phyloP scores from a whole-genome alignment of 345 rosid species.

The Citrus glauca region DNA sequence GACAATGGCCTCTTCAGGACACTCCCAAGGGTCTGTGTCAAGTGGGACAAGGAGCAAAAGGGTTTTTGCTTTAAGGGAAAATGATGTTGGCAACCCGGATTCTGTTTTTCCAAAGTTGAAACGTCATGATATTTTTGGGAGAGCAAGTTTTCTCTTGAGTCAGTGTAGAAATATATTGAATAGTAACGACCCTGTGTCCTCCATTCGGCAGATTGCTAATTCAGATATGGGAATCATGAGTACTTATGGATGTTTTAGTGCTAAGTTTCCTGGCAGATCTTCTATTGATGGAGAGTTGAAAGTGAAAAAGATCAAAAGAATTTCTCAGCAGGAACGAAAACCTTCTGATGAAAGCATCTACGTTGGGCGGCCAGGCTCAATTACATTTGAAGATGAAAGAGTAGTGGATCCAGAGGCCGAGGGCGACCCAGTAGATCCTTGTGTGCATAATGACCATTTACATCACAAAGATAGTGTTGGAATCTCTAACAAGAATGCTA shows the following conservation, averaged over 20 bases:
- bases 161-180: conserved; percentile 55
- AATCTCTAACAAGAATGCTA: conserved; percentile 13
- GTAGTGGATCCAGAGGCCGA: conserved; percentile 12
- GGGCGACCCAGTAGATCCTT: conserved; percentile 1
- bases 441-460: conserved; percentile 21
- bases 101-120: conserved; percentile 16
- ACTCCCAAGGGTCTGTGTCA: conserved; percentile 52
- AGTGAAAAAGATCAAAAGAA: conserved; percentile 15
- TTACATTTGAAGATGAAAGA: conserved; percentile 11
- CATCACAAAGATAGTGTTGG: conserved; percentile 16
- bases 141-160: conserved; percentile 39
- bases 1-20: conserved; percentile 25
- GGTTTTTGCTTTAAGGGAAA: conserved; percentile 55
- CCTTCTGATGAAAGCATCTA: conserved; percentile 18
- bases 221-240: conserved; percentile 24
- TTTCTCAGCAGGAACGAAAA: conserved; percentile 16
- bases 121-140: conserved; percentile 26
- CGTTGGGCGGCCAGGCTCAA: conserved; percentile 15
- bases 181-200: conserved; percentile 57
- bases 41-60: conserved; percentile 63
- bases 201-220: conserved; percentile 35
- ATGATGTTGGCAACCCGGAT: conserved; percentile 21
- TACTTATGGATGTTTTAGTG: conserved; percentile 8
- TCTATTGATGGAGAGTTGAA: conserved; percentile 20
- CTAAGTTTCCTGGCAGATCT: conserved; percentile 16